Evolutionary conservation across 108 stramenopile genomes (phyloP), one percentile per base, ranked within the genome.

Genomic region (Cyclotella sp.): DNA sequence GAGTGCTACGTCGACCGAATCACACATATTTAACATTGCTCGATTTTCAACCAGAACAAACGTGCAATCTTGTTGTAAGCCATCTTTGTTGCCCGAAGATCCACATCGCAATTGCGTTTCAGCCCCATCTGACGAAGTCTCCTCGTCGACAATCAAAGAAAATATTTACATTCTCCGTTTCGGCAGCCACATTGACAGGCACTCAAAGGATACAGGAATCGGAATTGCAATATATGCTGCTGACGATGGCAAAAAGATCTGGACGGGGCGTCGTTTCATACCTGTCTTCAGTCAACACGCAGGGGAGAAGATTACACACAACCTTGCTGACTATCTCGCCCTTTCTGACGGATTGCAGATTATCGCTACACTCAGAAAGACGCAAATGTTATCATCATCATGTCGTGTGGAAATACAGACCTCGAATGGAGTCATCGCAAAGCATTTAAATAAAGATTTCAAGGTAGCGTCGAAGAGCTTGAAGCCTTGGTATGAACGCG

Each of bases 211-310:
- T 34, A 53, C 75, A n/a, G 76, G 76, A 27, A 43, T 77, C 0
- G 76, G 76, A 26, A 77, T 77, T 6, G n/a, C 46, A 24, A 69
- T 77, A 40, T 77, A 69, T 15, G 60, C 70, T 34, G 44, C 64
- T 29, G 34, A 8, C 11, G 58, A 77, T 63, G 68, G 68, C 15
- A 60, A 57, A 29, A 53, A 62, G 57, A 24, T 77, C 27, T 77
- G 76, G 76, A 60, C 68, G 10, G 76, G 68, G 0, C 34, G 68
- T 47, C 27, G 45, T 21, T 75, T 68, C 45, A 59, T 67, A 22
- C 53, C 69, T 4, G 21, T 53, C n/a, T 22, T 53, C 18, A 53
- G 24, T 27, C 42, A 28, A 0, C 42, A 44, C 19, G 30, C 49
- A 0, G 45, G 24, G 57, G 29, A 67, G 27, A 64, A 49, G 22